Percentiles rank a stretch among this genome's conserved stretches.
Evolutionary conservation across 768 basidiomycete species (phyloP).

Genomic region (Termitomyces bulborhizus): DNA sequence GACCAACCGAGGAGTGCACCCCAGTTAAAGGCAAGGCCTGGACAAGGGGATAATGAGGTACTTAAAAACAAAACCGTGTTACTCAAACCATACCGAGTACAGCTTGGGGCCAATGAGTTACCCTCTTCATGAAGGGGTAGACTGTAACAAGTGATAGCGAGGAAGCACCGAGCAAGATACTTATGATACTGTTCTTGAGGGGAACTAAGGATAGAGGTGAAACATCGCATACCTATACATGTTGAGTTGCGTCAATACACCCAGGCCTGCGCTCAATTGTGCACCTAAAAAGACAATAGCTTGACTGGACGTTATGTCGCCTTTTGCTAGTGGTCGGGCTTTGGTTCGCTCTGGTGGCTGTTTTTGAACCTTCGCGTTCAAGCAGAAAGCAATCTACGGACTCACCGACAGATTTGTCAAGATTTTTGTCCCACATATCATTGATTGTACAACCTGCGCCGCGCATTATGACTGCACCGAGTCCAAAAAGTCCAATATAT

Average conservation of each 20-base stretch:
- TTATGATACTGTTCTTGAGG: constrained; percentile 21
- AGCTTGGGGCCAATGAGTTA: constrained; percentile 96
- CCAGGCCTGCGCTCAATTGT: constrained; percentile 80
- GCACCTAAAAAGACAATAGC: constrained; percentile 77
- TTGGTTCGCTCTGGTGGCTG: constrained; percentile 72
- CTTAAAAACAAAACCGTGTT: not conserved
- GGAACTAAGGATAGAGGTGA: not conserved
- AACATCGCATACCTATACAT: constrained; percentile 78
- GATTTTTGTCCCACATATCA: constrained; percentile 94
- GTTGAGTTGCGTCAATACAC: constrained; percentile 85
- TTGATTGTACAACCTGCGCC: constrained; percentile 99
- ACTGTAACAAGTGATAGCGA: constrained; percentile 82
- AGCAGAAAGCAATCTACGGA: not conserved
- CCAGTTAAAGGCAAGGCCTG: constrained; percentile 97
- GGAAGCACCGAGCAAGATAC: constrained; percentile 88
- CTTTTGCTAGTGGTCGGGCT: constrained; percentile 79
- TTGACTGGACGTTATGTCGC: constrained; percentile 69
- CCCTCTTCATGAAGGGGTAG: constrained; percentile 96
- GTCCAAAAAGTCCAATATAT: constrained; percentile 78
- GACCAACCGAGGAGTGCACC: constrained; percentile 96
- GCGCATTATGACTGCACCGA: constrained; percentile 92
- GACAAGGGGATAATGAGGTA: not conserved
- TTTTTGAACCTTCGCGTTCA: not conserved
- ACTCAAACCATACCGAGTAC: constrained; percentile 67
- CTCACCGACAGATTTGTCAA: constrained; percentile 89